Percentiles rank a stretch among this genome's conserved stretches.
Evolutionary conservation across 2,329 filamentous ascomycete species (phyloP).

Genomic region (Blastomyces silverae): DNA sequence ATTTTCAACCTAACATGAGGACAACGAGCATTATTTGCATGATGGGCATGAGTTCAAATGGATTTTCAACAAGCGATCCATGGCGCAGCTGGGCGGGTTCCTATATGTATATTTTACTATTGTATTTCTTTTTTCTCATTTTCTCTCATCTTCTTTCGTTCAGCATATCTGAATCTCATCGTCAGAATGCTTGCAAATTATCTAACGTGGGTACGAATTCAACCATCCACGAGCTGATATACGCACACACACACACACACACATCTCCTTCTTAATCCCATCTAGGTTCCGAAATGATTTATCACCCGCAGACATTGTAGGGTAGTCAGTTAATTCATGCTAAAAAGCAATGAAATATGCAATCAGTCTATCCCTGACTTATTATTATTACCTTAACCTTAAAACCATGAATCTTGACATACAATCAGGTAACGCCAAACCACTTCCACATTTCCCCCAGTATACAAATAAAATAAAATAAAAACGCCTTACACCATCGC

Average conservation of each 20-base stretch:
- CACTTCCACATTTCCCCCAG: not conserved
- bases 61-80: constrained; percentile 26
- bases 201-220: constrained; percentile 12
- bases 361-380: not conserved
- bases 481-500: not conserved
- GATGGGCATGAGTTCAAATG: constrained; percentile 18
- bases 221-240: constrained; percentile 9
- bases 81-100: constrained; percentile 15
- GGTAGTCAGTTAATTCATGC: not conserved
- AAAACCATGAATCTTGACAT: not conserved
- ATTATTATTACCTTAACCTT: not conserved
- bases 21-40: constrained; percentile 16
- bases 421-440: no score
- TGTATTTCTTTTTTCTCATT: constrained; percentile 3
- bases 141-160: not conserved
- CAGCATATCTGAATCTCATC: constrained; percentile 17
- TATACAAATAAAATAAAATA: not conserved
- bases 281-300: not conserved
- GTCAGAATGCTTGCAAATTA: constrained; percentile 12
- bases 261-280: not conserved
- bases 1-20: constrained; percentile 22
- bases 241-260: not conserved
- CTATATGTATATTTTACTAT: constrained; percentile 13
- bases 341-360: not conserved
- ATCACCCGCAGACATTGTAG: not conserved